Base-by-base conservation (phyloP, 257 asterid species). In the Leptodermis oblonga region DNA sequence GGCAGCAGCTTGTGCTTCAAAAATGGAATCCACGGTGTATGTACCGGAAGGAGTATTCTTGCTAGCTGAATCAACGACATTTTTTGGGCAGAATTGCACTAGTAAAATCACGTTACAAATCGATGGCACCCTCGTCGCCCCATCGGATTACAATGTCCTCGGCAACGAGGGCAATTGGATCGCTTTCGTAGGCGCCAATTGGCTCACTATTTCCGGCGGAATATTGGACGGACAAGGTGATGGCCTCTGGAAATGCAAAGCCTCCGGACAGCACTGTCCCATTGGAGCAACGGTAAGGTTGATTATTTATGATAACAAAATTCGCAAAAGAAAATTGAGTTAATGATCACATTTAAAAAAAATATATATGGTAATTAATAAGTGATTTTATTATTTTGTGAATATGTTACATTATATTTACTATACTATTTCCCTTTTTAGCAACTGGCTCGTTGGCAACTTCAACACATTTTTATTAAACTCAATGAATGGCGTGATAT, bases 101-200 rank as follows among this genome's bases (percentile, higher is more conserved):
- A 86, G 59, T 31, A 75, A 65, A 1, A 85, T 82, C 20, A 77
- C 83, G 0, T 52, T 89, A 0, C 83, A 63, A 3, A 79, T 87
- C 7, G 84, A 79, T 23, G 96, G 96, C 37, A 85, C 85, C 25
- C 68, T 89, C 2, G 72, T 87, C 3, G 96, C 92, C 67, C 95
- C 96, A 0, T 59, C 82, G 0, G 73, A 84, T 70, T 87, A 83
- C 34, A 72, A 56, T 31, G 79, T 51, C 26, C 51, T 69, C 20
- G 89, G 87, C 68, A 73, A 66, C 14, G 52, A 74, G 5, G 85
- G 76, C 6, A 62, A 15, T 33, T 87, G 95, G 93, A 48, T 87
- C 39, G 73, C 48, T 78, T 87, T 90, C 46, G 70, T 83, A 5
- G 54, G 80, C 39, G 95, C 79, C 39, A 77, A 75, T 77, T 82